Conservation (phyloP, 192 early-diverging fungal genomes). For the Coemansia sp. region DNA sequence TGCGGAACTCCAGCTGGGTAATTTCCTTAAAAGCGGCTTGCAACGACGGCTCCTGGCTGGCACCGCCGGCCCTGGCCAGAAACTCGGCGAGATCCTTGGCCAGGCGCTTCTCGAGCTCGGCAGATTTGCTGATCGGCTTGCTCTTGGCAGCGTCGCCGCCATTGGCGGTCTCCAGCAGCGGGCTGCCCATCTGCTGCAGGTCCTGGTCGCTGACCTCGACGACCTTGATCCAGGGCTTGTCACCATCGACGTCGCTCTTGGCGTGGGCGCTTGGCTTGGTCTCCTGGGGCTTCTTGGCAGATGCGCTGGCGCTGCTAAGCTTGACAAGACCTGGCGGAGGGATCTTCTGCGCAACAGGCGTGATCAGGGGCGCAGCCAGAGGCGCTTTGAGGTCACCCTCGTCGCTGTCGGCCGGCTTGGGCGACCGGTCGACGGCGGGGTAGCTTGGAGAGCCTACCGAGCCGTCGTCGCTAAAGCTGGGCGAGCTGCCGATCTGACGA, state of each 20-base stretch:
- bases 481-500: constrained; percentile 15
- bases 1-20: constrained; percentile 80
- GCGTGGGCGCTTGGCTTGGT: constrained; percentile 10
- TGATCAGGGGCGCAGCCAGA: constrained; percentile 34
- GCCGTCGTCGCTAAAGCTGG: constrained; percentile 30
- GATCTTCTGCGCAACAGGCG: constrained; percentile 39
- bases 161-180: constrained; percentile 15
- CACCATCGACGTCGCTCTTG: constrained; percentile 19
- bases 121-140: constrained; percentile 25
- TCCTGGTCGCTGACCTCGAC: constrained; percentile 43
- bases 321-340: constrained; percentile 24
- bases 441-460: constrained; percentile 21
- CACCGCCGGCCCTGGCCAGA: constrained; percentile 11
- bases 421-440: constrained; percentile 7
- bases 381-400: constrained; percentile 19
- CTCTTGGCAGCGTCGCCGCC: constrained; percentile 13
- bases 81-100: constrained; percentile 22
- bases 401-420: constrained; percentile 1
- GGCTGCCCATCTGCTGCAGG: constrained; percentile 47
- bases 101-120: constrained; percentile 34
- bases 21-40: constrained; percentile 75
- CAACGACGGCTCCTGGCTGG: constrained; percentile 19
- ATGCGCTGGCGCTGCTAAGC: neutral
- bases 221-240: constrained; percentile 50
- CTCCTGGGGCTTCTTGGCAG: constrained; percentile 23